A percentile compares a stretch with the other conserved stretches of the same genome.
Conservation (phyloP, 495 filamentous ascomycete species). For the Friedmanniomyces endolithicus region DNA sequence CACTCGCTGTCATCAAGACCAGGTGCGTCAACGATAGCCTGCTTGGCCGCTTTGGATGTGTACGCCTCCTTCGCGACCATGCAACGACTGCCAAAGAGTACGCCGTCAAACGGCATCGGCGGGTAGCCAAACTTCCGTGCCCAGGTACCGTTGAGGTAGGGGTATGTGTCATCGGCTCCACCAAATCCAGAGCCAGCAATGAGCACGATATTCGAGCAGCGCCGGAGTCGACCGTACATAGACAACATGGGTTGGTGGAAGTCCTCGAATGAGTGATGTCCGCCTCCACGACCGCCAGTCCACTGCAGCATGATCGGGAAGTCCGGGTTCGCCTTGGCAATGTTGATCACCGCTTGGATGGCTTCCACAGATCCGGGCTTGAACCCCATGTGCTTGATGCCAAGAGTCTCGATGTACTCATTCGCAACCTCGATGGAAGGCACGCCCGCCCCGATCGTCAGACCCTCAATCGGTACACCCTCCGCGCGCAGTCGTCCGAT, state of each 20-base stretch:
- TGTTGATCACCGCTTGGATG: slow-evolving; percentile 82
- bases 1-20: slow-evolving; percentile 80
- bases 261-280: slow-evolving; percentile 90
- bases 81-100: slow-evolving; percentile 79
- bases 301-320: slow-evolving; percentile 89
- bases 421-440: slow-evolving; percentile 88
- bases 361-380: slow-evolving; percentile 85
- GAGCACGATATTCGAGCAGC: slow-evolving; percentile 72
- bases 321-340: slow-evolving; percentile 77
- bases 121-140: slow-evolving; percentile 75
- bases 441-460: slow-evolving; percentile 89
- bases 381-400: slow-evolving; percentile 87
- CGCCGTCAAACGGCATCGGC: slow-evolving; percentile 87
- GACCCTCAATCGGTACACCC: slow-evolving; percentile 84
- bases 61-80: slow-evolving; percentile 94
- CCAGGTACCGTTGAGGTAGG: slow-evolving; percentile 83
- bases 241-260: slow-evolving; percentile 88
- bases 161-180: slow-evolving; percentile 81
- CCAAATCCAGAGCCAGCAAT: slow-evolving; percentile 89
- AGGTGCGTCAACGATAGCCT: slow-evolving; percentile 83
- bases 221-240: slow-evolving; percentile 76
- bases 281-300: slow-evolving; percentile 89
- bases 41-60: slow-evolving; percentile 84
- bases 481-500: slow-evolving; percentile 72
- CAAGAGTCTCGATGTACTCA: slow-evolving; percentile 88